phyloP scores from a whole-genome alignment of 2,329 filamentous ascomycete species.

The Tolypocladium tropicale region DNA sequence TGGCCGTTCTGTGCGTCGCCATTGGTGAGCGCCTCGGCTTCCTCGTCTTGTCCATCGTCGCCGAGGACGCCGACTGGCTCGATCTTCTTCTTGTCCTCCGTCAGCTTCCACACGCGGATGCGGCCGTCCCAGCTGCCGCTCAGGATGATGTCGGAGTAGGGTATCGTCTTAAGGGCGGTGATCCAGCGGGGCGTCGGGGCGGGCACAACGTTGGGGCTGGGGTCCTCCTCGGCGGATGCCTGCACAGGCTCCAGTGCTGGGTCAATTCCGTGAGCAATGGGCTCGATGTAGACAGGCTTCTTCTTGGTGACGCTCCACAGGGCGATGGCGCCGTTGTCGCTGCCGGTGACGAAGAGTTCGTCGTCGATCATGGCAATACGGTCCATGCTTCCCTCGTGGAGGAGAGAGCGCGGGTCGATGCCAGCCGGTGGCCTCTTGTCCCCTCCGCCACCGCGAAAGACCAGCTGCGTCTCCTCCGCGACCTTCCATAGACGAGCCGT shows the following conservation, averaged over 20 bases:
- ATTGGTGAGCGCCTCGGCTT: slow-evolving; percentile 16
- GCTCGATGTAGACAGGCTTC: slow-evolving; percentile 75
- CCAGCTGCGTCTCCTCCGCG: slow-evolving; percentile 85
- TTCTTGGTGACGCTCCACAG: slow-evolving; percentile 91
- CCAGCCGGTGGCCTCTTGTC: slow-evolving; percentile 37
- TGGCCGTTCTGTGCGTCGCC: slow-evolving; percentile 13
- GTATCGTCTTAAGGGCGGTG: slow-evolving; percentile 76
- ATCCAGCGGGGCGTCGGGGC: slow-evolving; percentile 73
- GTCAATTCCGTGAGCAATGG: slow-evolving; percentile 78
- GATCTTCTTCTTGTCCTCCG: slow-evolving; percentile 70
- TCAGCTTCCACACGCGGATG: slow-evolving; percentile 76
- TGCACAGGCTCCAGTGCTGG: slow-evolving; percentile 55
- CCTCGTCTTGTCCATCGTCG: slow-evolving; percentile 12
- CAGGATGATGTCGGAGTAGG: slow-evolving; percentile 82
- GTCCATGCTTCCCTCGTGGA: slow-evolving; percentile 79
- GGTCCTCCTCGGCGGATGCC: slow-evolving; percentile 61
- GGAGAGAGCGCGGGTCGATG: slow-evolving; percentile 40
- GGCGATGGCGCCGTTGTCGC: slow-evolving; percentile 78
- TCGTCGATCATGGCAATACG: slow-evolving; percentile 83
- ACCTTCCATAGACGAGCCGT: slow-evolving; percentile 95
- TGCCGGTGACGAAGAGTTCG: slow-evolving; percentile 83
- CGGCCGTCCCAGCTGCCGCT: slow-evolving; percentile 88
- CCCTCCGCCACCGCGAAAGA: slow-evolving; percentile 76
- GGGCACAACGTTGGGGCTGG: slow-evolving; percentile 48
- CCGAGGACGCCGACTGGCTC: slow-evolving; percentile 62